Conservation (phyloP, 2,329 filamentous ascomycete genomes). For the Kalmusia sp. region DNA sequence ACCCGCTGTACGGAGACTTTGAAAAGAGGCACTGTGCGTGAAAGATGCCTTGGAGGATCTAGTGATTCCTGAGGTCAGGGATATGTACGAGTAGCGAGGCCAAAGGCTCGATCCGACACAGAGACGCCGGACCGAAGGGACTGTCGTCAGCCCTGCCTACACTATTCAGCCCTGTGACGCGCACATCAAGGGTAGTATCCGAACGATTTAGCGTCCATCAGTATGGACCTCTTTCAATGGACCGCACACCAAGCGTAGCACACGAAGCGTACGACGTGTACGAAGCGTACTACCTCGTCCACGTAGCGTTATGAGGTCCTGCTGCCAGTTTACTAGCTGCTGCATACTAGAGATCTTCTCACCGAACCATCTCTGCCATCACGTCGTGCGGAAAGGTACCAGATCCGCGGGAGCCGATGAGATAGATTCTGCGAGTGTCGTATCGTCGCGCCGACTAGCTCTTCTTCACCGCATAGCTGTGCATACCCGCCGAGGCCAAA, state of each 20-base stretch:
- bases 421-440: background rate
- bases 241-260: no score
- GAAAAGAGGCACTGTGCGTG: background rate
- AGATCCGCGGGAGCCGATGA: slow-evolving; percentile 5
- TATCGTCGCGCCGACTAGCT: background rate
- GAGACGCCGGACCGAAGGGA: background rate
- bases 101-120: background rate
- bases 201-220: background rate
- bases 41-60: background rate
- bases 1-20: background rate
- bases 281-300: background rate
- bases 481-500: slow-evolving; percentile 8
- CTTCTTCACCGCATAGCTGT: background rate
- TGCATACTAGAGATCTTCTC: background rate
- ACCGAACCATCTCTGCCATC: background rate
- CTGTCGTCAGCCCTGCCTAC: background rate
- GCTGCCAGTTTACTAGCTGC: background rate
- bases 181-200: background rate
- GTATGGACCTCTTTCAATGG: background rate
- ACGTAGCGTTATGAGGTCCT: background rate
- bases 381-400: slow-evolving; percentile 6
- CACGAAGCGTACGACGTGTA: no score
- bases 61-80: background rate
- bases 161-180: background rate
- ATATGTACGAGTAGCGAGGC: background rate